Evolutionary conservation across 2,329 filamentous ascomycete species (phyloP).

Genomic region (Microthyrium microscopicum): DNA sequence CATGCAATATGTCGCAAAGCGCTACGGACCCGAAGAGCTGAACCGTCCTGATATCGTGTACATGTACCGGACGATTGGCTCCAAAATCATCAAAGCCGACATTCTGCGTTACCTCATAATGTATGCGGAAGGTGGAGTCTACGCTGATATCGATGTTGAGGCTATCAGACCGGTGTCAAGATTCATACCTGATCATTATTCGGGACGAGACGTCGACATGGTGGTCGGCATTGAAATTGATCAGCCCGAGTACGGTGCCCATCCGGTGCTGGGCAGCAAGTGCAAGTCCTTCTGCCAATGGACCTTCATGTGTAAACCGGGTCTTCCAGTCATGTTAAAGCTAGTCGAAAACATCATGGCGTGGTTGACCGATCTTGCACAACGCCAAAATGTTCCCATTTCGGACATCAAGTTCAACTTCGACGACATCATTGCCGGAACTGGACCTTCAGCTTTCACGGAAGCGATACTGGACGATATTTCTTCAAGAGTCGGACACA

Average conservation of each 20-base stretch:
- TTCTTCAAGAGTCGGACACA: slow-evolving; percentile 29
- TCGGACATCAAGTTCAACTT: slow-evolving; percentile 50
- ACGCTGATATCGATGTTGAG: slow-evolving; percentile 44
- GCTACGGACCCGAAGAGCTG: slow-evolving; percentile 48
- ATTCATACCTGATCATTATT: slow-evolving; percentile 48
- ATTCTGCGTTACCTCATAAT: slow-evolving; percentile 50
- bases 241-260: slow-evolving; percentile 45
- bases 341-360: slow-evolving; percentile 52
- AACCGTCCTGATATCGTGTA: slow-evolving; percentile 50
- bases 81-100: slow-evolving; percentile 51
- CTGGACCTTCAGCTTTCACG: slow-evolving; percentile 55
- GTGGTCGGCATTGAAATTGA: slow-evolving; percentile 57
- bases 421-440: slow-evolving; percentile 57
- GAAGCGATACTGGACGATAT: slow-evolving; percentile 48
- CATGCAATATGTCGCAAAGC: slow-evolving; percentile 47
- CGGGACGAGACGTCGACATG: slow-evolving; percentile 50
- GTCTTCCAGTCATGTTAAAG: slow-evolving; percentile 49
- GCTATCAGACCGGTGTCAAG: slow-evolving; percentile 34
- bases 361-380: slow-evolving; percentile 45
- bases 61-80: slow-evolving; percentile 41
- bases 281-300: slow-evolving; percentile 58
- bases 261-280: slow-evolving; percentile 50
- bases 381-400: slow-evolving; percentile 41
- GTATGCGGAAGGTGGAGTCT: slow-evolving; percentile 47
- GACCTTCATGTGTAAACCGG: slow-evolving; percentile 56